These are phyloP conservation scores for Hyaloscypha bicolor DNA, from an alignment of 495 filamentous ascomycete species.

Conservation along the genomic window DNA sequence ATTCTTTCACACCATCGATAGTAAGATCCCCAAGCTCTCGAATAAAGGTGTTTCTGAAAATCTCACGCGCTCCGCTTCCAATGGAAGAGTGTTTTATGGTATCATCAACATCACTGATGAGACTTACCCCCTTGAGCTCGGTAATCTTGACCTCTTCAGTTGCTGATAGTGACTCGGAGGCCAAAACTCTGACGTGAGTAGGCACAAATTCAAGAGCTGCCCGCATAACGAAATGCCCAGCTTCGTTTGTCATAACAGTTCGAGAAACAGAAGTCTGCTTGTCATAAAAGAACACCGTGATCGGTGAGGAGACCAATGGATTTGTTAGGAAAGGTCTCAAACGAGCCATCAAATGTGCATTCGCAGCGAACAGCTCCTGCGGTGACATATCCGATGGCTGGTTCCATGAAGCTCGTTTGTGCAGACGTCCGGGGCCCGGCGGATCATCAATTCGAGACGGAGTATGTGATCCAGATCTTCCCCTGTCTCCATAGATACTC, in stretches of 20 bases:
- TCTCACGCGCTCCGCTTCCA: conserved; percentile 80
- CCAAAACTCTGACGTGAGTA: conserved; percentile 83
- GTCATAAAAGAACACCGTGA: conserved; percentile 94
- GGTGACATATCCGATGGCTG: conserved; percentile 61
- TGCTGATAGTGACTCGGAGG: conserved; percentile 81
- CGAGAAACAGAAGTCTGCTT: conserved; percentile 73
- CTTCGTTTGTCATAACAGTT: conserved; percentile 77
- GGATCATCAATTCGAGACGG: conserved; percentile 35
- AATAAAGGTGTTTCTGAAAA: conserved; percentile 93
- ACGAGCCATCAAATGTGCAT: conserved; percentile 82
- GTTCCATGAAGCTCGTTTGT: conserved; percentile 50
- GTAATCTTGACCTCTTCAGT: conserved; percentile 74
- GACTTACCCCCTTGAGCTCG: conserved; percentile 78
- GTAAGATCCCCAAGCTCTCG: conserved; percentile 79
- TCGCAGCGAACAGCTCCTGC: conserved; percentile 75
- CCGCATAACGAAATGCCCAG: conserved; percentile 81
- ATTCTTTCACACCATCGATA: conserved; percentile 83
- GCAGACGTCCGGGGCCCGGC: conserved; percentile 36
- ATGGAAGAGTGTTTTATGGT: conserved; percentile 97
- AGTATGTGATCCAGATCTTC: conserved; percentile 26
- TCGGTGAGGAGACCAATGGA: conserved; percentile 68
- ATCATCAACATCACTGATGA: conserved; percentile 98
- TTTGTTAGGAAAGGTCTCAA: conserved; percentile 87
- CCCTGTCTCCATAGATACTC: conserved; percentile 31
- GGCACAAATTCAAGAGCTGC: conserved; percentile 86